A percentile compares a stretch with the other conserved stretches of the same genome.
Conservation (phyloP, 768 basidiomycete genomes). For the Leccinellum rugosiceps region DNA sequence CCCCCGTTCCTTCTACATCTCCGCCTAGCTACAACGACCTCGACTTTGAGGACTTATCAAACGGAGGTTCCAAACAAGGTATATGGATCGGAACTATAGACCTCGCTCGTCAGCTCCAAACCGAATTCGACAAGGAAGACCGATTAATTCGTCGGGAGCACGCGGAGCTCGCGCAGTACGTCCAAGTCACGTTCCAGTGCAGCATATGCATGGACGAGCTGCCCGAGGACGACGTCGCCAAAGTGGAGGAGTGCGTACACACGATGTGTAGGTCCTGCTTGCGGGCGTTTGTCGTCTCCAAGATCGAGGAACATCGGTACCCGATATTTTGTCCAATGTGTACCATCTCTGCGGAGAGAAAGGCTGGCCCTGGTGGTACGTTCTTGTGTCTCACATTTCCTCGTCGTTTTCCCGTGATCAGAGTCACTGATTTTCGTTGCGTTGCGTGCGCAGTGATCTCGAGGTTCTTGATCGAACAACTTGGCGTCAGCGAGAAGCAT, state of each 20-base stretch:
- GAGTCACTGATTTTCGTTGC: neutral
- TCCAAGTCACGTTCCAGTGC: slow-evolving; percentile 47
- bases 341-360: slow-evolving; percentile 24
- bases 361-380: slow-evolving; percentile 33
- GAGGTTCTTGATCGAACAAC: slow-evolving; percentile 37
- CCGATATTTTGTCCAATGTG: slow-evolving; percentile 66
- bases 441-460: slow-evolving; percentile 35
- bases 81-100: slow-evolving; percentile 5
- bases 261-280: slow-evolving; percentile 55
- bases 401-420: neutral
- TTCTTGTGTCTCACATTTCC: neutral
- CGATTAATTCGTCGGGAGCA: slow-evolving; percentile 34
- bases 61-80: slow-evolving; percentile 1
- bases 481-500: slow-evolving; percentile 45
- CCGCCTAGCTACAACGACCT: slow-evolving; percentile 12
- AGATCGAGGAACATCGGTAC: slow-evolving; percentile 50
- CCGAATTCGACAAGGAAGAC: slow-evolving; percentile 41
- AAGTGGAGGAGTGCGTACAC: slow-evolving; percentile 47
- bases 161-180: slow-evolving; percentile 22
- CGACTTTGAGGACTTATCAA: neutral
- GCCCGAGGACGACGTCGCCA: slow-evolving; percentile 40
- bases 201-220: slow-evolving; percentile 53
- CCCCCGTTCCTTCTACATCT: slow-evolving; percentile 19
- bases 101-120: slow-evolving; percentile 33
- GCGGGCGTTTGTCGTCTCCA: slow-evolving; percentile 37